Conservation (phyloP, 345 rosid genomes). For the Erucastrum elatum region DNA sequence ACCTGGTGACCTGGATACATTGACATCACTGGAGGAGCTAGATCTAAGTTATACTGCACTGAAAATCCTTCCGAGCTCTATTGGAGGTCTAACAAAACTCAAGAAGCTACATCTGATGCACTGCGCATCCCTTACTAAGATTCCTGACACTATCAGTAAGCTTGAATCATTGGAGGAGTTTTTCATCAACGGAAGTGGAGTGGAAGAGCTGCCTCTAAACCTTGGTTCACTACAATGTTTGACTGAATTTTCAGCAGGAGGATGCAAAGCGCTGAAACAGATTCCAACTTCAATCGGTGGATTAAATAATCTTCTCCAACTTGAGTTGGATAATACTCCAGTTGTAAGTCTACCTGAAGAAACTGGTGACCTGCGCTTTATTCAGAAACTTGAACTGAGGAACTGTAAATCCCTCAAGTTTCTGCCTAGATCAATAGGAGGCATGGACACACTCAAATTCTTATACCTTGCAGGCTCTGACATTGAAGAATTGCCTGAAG, state of each 20-base stretch:
- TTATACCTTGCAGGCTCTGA: background rate
- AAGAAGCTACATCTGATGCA: slow-evolving; percentile 15
- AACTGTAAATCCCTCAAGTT: background rate
- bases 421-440: background rate
- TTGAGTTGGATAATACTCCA: background rate
- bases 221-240: slow-evolving; percentile 8
- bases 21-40: slow-evolving; percentile 26
- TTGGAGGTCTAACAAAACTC: slow-evolving; percentile 13
- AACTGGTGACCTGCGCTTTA: background rate
- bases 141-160: slow-evolving; percentile 19
- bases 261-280: background rate
- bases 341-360: background rate
- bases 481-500: background rate
- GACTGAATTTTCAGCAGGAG: slow-evolving; percentile 20
- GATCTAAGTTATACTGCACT: slow-evolving; percentile 7
- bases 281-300: background rate
- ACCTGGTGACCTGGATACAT: slow-evolving; percentile 2
- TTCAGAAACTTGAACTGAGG: background rate
- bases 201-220: slow-evolving; percentile 13
- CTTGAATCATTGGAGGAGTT: slow-evolving; percentile 21
- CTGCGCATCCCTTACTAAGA: slow-evolving; percentile 13
- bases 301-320: background rate
- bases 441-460: background rate
- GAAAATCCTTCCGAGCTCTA: slow-evolving; percentile 22
- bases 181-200: slow-evolving; percentile 10